Percentiles rank a stretch among this genome's conserved stretches.
phyloP scores from a whole-genome alignment of 495 filamentous ascomycete species.

The Aspergillus kassunensis region DNA sequence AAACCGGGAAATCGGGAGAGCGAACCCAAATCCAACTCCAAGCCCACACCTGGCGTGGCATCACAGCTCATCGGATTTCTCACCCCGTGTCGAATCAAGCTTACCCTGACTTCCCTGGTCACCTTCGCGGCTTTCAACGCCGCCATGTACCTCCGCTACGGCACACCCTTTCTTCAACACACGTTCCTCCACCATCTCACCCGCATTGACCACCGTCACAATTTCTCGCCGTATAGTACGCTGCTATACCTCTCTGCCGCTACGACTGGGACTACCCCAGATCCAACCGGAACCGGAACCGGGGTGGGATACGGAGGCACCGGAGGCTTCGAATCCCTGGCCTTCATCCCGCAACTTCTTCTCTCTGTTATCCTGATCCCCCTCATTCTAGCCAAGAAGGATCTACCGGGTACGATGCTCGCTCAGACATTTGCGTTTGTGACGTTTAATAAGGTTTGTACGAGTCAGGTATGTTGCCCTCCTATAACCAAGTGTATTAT shows the following conservation, averaged over 20 bases:
- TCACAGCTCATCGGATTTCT: slow-evolving; percentile 47
- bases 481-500: no score
- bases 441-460: slow-evolving; percentile 97
- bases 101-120: slow-evolving; percentile 60
- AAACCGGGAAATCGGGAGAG: slow-evolving; percentile 2
- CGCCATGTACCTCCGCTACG: slow-evolving; percentile 73
- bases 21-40: slow-evolving; percentile 6
- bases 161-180: slow-evolving; percentile 72
- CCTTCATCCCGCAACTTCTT: slow-evolving; percentile 82
- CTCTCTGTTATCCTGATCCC: slow-evolving; percentile 76
- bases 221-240: slow-evolving; percentile 95
- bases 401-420: slow-evolving; percentile 83
- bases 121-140: slow-evolving; percentile 71
- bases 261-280: no score
- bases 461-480: slow-evolving; percentile 71
- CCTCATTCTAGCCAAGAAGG: slow-evolving; percentile 72
- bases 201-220: slow-evolving; percentile 94
- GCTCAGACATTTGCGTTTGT: slow-evolving; percentile 99
- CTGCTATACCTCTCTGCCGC: slow-evolving; percentile 81
- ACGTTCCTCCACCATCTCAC: slow-evolving; percentile 91
- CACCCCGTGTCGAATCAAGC: slow-evolving; percentile 55
- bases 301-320: no score
- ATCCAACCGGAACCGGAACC: no score
- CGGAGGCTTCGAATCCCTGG: slow-evolving; percentile 66
- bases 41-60: neutral